Conservation (phyloP, 257 asterid species). For the Capsicum rhomboideum region DNA sequence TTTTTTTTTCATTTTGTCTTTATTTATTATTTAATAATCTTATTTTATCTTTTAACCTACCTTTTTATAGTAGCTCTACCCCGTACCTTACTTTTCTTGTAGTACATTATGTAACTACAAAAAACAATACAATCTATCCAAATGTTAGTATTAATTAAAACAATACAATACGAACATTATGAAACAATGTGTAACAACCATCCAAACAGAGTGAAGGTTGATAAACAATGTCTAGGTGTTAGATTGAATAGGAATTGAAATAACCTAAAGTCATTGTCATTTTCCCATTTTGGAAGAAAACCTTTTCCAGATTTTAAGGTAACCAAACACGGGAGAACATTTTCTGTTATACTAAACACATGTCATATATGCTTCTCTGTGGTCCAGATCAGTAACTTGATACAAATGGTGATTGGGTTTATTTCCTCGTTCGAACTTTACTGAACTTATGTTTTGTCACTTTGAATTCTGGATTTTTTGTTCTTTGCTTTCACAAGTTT, state of each 20-base stretch:
- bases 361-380: not conserved
- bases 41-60: too few relatives aligned
- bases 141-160: too few relatives aligned
- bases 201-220: not conserved
- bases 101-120: too few relatives aligned
- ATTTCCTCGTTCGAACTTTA: not conserved
- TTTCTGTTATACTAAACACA: not conserved
- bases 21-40: too few relatives aligned
- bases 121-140: too few relatives aligned
- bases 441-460: not conserved
- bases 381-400: not conserved
- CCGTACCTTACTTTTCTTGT: too few relatives aligned
- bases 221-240: not conserved
- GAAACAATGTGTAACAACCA: too few relatives aligned
- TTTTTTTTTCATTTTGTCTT: too few relatives aligned
- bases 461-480: not conserved
- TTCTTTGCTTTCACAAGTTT: not conserved
- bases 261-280: not conserved
- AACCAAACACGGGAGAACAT: not conserved
- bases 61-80: too few relatives aligned
- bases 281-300: not conserved
- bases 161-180: too few relatives aligned
- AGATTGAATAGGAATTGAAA: not conserved
- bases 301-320: too few relatives aligned
- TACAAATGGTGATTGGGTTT: not conserved